A percentile compares a stretch with the other conserved stretches of the same genome.
Evolutionary conservation across 352 stramenopile genomes (phyloP).

Genomic region (Globisporangium camurandrum): DNA sequence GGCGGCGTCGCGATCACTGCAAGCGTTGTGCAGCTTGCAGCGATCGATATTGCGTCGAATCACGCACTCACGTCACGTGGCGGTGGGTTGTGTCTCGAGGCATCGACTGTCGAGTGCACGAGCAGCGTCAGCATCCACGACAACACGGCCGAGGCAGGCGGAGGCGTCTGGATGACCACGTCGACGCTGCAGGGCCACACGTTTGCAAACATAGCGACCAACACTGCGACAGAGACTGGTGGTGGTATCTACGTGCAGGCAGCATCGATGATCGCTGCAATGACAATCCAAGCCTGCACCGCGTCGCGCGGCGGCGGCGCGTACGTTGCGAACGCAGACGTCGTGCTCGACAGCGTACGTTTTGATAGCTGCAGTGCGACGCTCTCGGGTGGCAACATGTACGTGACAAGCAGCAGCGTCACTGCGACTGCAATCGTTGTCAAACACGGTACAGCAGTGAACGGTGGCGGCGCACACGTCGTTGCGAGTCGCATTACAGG

Average conservation of each 20-base stretch:
- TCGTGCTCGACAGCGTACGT: neutral
- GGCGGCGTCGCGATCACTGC: slow-evolving; percentile 8
- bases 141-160: slow-evolving; percentile 7
- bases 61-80: slow-evolving; percentile 3
- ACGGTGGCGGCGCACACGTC: slow-evolving; percentile 16
- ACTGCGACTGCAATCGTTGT: slow-evolving; percentile 1
- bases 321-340: slow-evolving; percentile 9
- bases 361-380: slow-evolving; percentile 8
- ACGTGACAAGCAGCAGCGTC: slow-evolving; percentile 1
- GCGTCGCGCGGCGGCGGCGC: slow-evolving; percentile 11
- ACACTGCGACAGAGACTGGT: slow-evolving; percentile 5
- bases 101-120: slow-evolving; percentile 6
- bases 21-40: neutral
- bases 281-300: neutral
- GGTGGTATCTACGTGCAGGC: slow-evolving; percentile 8
- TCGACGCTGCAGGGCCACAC: slow-evolving; percentile 8
- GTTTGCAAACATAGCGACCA: slow-evolving; percentile 1
- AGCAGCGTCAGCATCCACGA: neutral
- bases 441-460: neutral
- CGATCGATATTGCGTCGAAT: slow-evolving; percentile 9
- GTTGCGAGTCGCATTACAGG: slow-evolving; percentile 3
- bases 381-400: slow-evolving; percentile 12
- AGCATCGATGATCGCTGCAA: neutral
- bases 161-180: slow-evolving; percentile 4
- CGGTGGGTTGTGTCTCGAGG: slow-evolving; percentile 6